These are phyloP conservation scores for Fusarium duplospermum DNA, from an alignment of 2,329 filamentous ascomycete genomes.

Conservation along the genomic window DNA sequence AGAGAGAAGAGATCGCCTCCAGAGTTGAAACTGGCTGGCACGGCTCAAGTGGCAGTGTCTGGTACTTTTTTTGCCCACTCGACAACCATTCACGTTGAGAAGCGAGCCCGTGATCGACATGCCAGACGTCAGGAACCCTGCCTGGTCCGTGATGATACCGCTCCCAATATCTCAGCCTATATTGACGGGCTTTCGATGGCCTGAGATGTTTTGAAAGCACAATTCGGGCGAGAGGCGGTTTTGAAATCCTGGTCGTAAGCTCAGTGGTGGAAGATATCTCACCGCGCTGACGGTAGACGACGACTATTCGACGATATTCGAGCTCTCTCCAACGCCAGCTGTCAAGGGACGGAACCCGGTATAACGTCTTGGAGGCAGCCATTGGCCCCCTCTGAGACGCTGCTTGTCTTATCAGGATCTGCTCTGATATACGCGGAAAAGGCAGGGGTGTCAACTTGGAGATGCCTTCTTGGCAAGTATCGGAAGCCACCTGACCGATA, in stretches of 20 bases:
- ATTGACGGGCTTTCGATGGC: constrained; percentile 5
- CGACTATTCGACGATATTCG: not conserved
- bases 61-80: constrained; percentile 1
- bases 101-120: constrained; percentile 21
- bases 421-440: constrained; percentile 6
- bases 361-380: not conserved
- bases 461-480: constrained; percentile 2
- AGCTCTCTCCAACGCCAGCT: constrained; percentile 6
- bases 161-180: constrained; percentile 11
- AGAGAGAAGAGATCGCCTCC: constrained; percentile 2
- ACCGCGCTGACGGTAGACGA: not conserved
- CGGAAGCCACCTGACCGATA: not conserved
- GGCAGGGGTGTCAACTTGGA: constrained; percentile 4
- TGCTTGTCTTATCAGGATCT: not conserved
- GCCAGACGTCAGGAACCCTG: constrained; percentile 17
- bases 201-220: constrained; percentile 6
- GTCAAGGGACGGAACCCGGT: constrained; percentile 11
- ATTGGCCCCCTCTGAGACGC: not conserved
- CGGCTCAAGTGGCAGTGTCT: not conserved
- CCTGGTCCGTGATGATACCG: constrained; percentile 5
- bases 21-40: constrained; percentile 3
- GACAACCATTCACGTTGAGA: constrained; percentile 13
- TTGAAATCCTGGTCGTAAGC: constrained; percentile 1
- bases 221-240: not conserved
- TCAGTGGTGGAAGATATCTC: constrained; percentile 30